Evolutionary conservation across 78 protist genomes (phyloP).

Genomic region (Dictyostelium purpureum): DNA sequence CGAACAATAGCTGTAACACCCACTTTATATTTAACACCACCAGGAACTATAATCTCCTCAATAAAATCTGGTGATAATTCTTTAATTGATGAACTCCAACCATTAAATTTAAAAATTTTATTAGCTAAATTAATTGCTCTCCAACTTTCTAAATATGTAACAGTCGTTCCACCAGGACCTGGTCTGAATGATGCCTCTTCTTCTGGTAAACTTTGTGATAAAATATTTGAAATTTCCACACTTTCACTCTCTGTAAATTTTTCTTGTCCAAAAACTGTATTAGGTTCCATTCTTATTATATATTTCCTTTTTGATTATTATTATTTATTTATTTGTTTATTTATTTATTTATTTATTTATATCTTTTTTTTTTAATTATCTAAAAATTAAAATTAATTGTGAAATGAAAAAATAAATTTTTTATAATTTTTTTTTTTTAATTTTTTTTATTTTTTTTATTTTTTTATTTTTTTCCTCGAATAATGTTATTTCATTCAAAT

Average conservation of each 20-base stretch:
- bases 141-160: conserved; percentile 83
- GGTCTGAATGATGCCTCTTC: conserved; percentile 18
- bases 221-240: background rate
- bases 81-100: conserved; percentile 81
- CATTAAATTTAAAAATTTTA: conserved; percentile 84
- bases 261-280: conserved; percentile 36
- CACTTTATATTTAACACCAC: conserved; percentile 3
- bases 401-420: too few relatives aligned
- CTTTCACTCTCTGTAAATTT: conserved; percentile 20
- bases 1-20: conserved; percentile 71
- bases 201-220: background rate
- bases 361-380: background rate
- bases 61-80: conserved; percentile 75
- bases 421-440: too few relatives aligned
- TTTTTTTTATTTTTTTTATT: background rate
- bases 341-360: background rate
- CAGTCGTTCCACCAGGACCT: conserved; percentile 1
- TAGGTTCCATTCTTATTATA: too few relatives aligned
- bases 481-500: background rate
- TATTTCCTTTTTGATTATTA: background rate
- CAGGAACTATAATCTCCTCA: background rate
- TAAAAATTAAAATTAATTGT: background rate
- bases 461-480: background rate
- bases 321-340: too few relatives aligned
- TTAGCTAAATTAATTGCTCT: conserved; percentile 86